Evolutionary conservation across 805 yeast genomes (phyloP).

Genomic region (Hanseniaspora vineae): DNA sequence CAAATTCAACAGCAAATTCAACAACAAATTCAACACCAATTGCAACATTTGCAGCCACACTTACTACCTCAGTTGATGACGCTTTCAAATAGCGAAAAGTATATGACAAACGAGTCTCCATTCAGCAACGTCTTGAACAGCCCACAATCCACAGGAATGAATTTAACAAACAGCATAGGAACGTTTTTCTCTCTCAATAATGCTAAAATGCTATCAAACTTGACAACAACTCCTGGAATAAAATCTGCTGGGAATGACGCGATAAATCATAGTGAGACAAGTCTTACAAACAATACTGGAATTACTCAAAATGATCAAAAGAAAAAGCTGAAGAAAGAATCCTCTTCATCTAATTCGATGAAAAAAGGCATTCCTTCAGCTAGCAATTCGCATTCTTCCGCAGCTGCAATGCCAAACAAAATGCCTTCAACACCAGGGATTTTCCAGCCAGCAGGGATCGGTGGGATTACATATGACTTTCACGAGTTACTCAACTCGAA

Average conservation of each 20-base stretch:
- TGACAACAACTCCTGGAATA: neutral
- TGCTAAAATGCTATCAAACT: conserved; percentile 5
- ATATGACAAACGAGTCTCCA: conserved; percentile 10
- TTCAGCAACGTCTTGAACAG: neutral
- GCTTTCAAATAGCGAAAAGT: conserved; percentile 18
- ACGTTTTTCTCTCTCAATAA: conserved; percentile 12
- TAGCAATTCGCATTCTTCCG: neutral
- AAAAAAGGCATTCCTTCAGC: neutral
- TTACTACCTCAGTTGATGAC: conserved; percentile 18
- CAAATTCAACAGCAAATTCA: conserved; percentile 7
- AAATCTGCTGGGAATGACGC: conserved; percentile 7
- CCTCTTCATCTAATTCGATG: conserved; percentile 4
- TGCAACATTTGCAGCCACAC: conserved; percentile 15
- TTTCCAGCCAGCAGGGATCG: conserved; percentile 20
- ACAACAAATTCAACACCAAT: conserved; percentile 12
- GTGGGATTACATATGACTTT: conserved; percentile 21
- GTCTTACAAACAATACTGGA: conserved; percentile 8
- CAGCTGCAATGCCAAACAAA: conserved; percentile 7
- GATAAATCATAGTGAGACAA: conserved; percentile 13
- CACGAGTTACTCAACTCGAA: conserved; percentile 17
- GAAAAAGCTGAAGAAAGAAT: conserved; percentile 8
- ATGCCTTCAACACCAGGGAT: conserved; percentile 11
- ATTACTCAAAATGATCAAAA: conserved; percentile 1
- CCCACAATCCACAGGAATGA: conserved; percentile 15
- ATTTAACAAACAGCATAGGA: conserved; percentile 17